Percentiles rank a stretch among this genome's conserved stretches.
phyloP scores from a whole-genome alignment of 1,139 yeast genomes.

The Komagataea norvegica region DNA sequence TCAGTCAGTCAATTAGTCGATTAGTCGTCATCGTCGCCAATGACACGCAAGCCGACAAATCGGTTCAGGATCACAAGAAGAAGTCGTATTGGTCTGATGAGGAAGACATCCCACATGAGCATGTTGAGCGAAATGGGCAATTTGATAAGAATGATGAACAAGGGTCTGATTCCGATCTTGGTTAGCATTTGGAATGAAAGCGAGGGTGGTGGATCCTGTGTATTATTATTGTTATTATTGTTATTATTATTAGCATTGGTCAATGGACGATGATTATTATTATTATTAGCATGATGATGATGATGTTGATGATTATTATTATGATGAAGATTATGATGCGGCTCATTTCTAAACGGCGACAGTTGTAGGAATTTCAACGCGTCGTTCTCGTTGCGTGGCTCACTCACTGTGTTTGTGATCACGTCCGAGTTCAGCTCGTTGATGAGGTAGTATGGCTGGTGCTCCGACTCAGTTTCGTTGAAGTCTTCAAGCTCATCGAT shows the following conservation, averaged over 20 bases:
- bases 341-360: slow-evolving; percentile 2
- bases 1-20: too few relatives aligned
- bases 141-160: not conserved
- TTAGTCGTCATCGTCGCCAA: slow-evolving; percentile 1
- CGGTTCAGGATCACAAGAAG: not conserved
- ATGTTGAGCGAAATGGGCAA: not conserved
- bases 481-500: too few relatives aligned
- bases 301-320: too few relatives aligned
- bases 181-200: not conserved
- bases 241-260: too few relatives aligned
- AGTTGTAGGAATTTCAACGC: not conserved
- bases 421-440: not conserved
- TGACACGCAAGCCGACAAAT: not conserved
- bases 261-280: too few relatives aligned
- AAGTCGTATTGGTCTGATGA: not conserved
- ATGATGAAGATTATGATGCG: too few relatives aligned
- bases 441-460: not conserved
- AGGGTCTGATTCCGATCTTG: not conserved
- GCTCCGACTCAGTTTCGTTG: not conserved
- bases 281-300: too few relatives aligned
- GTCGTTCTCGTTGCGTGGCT: too few relatives aligned
- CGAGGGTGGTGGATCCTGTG: too few relatives aligned
- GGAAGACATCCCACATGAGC: not conserved
- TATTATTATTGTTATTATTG: too few relatives aligned
- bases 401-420: too few relatives aligned